A percentile compares a stretch with the other conserved stretches of the same genome.
phyloP scores from a whole-genome alignment of 495 filamentous ascomycete species.

The Elaphomyces granulatus region DNA sequence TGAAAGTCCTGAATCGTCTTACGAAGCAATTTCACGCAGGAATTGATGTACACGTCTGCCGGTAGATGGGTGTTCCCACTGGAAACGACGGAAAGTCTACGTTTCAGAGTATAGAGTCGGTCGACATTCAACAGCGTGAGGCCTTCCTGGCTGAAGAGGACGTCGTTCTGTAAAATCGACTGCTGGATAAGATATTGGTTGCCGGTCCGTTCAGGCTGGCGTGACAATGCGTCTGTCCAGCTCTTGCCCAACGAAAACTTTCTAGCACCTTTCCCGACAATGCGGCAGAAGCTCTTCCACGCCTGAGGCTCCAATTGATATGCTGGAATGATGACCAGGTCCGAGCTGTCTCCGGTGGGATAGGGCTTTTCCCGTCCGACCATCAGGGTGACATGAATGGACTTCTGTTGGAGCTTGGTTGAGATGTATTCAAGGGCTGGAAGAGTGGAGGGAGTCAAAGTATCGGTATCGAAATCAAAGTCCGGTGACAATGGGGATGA shows the following conservation, averaged over 20 bases:
- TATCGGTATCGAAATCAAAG: slow-evolving; percentile 31
- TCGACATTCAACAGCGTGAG: slow-evolving; percentile 55
- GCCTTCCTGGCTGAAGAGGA: slow-evolving; percentile 55
- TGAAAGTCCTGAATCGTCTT: slow-evolving; percentile 46
- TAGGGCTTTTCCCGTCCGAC: slow-evolving; percentile 34
- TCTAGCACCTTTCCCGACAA: slow-evolving; percentile 26
- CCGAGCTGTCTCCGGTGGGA: slow-evolving; percentile 27
- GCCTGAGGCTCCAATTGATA: slow-evolving; percentile 24
- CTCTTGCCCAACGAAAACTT: slow-evolving; percentile 32
- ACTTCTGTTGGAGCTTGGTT: slow-evolving; percentile 29
- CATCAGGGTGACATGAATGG: slow-evolving; percentile 34
- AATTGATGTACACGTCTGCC: slow-evolving; percentile 29
- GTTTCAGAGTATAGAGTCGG: slow-evolving; percentile 59
- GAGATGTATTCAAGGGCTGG: slow-evolving; percentile 38
- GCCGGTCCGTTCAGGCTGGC: slow-evolving; percentile 22
- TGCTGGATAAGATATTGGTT: slow-evolving; percentile 44
- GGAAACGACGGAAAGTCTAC: slow-evolving; percentile 43
- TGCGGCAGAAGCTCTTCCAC: slow-evolving; percentile 26
- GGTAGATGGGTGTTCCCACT: slow-evolving; percentile 15
- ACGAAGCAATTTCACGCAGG: slow-evolving; percentile 42
- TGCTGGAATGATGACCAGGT: slow-evolving; percentile 33
- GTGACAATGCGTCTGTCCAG: slow-evolving; percentile 26
- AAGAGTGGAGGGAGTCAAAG: slow-evolving; percentile 25
- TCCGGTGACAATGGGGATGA: slow-evolving; percentile 30
- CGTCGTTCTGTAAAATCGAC: slow-evolving; percentile 52